phyloP scores from a whole-genome alignment of 805 yeast species.

The Saturnispora diversa region DNA sequence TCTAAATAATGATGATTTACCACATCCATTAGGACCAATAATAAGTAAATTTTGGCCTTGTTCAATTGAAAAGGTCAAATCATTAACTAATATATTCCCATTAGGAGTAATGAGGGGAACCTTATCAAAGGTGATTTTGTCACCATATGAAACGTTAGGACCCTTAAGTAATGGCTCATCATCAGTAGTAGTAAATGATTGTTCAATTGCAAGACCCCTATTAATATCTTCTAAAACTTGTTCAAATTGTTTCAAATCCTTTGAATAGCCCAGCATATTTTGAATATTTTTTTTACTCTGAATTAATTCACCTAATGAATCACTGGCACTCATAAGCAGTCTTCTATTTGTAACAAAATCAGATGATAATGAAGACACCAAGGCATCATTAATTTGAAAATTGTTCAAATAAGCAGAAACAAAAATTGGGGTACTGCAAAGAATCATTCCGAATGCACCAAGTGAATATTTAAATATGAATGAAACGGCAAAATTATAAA shows the following conservation, averaged over 20 bases:
- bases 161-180: constrained; percentile 28
- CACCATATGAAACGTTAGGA: constrained; percentile 36
- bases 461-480: constrained; percentile 86
- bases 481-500: constrained; percentile 79
- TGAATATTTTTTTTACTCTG: constrained; percentile 78
- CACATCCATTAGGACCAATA: constrained; percentile 95
- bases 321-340: constrained; percentile 72
- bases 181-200: no score
- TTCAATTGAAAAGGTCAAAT: constrained; percentile 61
- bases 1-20: constrained; percentile 87
- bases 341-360: constrained; percentile 85
- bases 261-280: constrained; percentile 74
- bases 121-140: constrained; percentile 60
- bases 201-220: constrained; percentile 21
- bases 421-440: constrained; percentile 87
- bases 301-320: constrained; percentile 79
- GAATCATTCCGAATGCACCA: constrained; percentile 89
- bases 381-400: constrained; percentile 39
- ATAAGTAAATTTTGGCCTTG: constrained; percentile 81
- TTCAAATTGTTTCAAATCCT: constrained; percentile 64
- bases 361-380: constrained; percentile 45
- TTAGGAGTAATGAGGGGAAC: constrained; percentile 85
- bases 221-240: constrained; percentile 49
- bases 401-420: constrained; percentile 24
- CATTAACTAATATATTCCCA: constrained; percentile 60